Evolutionary conservation across 2,329 filamentous ascomycete species (phyloP), one percentile per base, ranked within the genome.

Genomic region (Colletotrichum destructivum): DNA sequence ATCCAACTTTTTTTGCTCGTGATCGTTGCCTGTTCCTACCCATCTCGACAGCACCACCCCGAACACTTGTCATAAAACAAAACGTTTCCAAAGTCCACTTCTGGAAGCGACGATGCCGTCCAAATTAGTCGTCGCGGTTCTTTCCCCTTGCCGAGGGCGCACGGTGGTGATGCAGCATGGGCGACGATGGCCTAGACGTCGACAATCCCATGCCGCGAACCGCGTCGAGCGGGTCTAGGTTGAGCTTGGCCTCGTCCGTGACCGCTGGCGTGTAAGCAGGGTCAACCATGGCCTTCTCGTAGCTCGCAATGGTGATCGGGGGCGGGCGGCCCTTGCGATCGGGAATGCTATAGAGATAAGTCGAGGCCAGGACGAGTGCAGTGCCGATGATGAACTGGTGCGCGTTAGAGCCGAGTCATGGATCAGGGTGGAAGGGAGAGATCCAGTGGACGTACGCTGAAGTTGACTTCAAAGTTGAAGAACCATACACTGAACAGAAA

Each of bases 401-500:
- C 23, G 4, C 49, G 44, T 55, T 44, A 68, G 31, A 71, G 73
- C 62, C 31, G 18, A 35, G 18, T 42, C 12, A 65, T 13, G 68
- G 57, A 26, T 8, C 7, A 12, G 42, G 1, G 21, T 21, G 4
- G 67, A 23, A 54, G 56, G 63, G 57, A 71, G 63, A 63, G 60
- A 15, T 15, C 1, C n/a, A 47, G n/a, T 11, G 4, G 21, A 86
- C 93, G 84, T 88, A 97, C 94, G 75, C 90, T 89, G 35, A 87
- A 78, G 1, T 92, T 93, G 54, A 96, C 88, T 59, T 90, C 83
- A 75, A 97, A 94, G 61, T 95, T 88, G 80, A 98, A 98, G 75
- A 98, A 92, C 82, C 90, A 92, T 2, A 97, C 88, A 78, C 95
- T 98, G 63, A 94, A 93, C 16, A 98, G 75, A 74, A 95, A 95